Base-by-base conservation (phyloP, 2,329 filamentous ascomycete species). In the Dactylellina cionopaga region DNA sequence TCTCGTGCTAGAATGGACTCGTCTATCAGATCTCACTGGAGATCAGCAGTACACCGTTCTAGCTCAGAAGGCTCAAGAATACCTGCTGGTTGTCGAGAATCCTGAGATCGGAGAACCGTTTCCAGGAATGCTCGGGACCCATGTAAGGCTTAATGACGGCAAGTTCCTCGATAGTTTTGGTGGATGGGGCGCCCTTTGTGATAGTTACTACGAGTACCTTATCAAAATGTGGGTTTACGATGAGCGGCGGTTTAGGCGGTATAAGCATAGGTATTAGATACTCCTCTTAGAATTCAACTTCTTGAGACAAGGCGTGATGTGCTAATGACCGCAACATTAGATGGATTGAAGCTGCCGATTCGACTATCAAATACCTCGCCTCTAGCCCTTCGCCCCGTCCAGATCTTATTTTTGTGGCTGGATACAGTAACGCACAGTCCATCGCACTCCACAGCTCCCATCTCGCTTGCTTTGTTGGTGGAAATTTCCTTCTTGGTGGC, bases 221-320 rank as follows among this genome's bases (percentile, higher is more conserved):
- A 89, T 96, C 80, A 96, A 96, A 83, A 94, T 95, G 90, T 96
- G 89, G 77, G 80, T 94, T 60, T 96, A 96, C 79, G 89, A 94
- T 78, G 83, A 87, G 0, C 76, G 79, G 4, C 84, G 87, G 2
- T 96, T 90, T 77, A 80, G 77, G 1, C 74, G 80, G 1, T 92
- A 94, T 81, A 87, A 84, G 76, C 89, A 93, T 74, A 87, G 87
- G 62, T 76, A 74, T 47, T n/a, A n/a, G n/a, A 72, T 24, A 5
- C 6, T 39, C 11, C 27, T 43, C 15, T 10, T 24, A 24, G 3
- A n/a, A 19, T 29, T 10, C 6, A 24, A 31, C 2, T 27, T 11
- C 35, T 10, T 1, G 3, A 39, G 3, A n/a, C 2, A 29, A 3
- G 19, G 19, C 5, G 10, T 5, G n/a, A 4, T 15, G 11, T 17